Base-by-base conservation (phyloP, 805 yeast species). In the Hanseniaspora hatyaiensis region DNA sequence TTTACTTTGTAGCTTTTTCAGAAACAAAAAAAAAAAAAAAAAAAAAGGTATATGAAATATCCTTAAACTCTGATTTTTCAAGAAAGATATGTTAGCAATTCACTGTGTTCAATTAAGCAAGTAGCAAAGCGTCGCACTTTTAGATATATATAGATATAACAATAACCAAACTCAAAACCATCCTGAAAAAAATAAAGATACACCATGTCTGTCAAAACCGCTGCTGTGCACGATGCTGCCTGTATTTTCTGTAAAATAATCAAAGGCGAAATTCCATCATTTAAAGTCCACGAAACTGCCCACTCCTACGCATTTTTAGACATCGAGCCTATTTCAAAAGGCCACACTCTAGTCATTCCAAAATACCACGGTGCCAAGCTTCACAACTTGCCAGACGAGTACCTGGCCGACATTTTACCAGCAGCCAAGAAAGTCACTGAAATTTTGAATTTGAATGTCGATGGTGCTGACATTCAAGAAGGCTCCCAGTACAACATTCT, bases 201-300 rank as follows among this genome's bases (percentile, higher is more conserved):
- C 16, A 43, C 8, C 20, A 57, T 57, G 61, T 53, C 60, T 16
- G 28, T 37, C 16, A 36, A 18, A 28, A 47, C 55, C 15, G 20
- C 54, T 31, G 49, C 42, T 34, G 41, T 55, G 22, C 63, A 60
- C 32, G 72, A 73, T 51, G 81, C 84, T 20, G 64, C 78, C 30
- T 89, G 97, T 67, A 78, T 89, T 57, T 89, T 89, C 61, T 89
- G 97, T 71, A 86, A 88, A 59, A 89, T 89, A 65, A 79, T 89
- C 68, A 86, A 86, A 61, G 87, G 96, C 49, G 96, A 92, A 57
- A 92, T 89, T 59, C 98, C 98, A 29, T 83, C 94, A 1, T 77
- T 85, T 70, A 92, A 89, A 64, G 67, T 89, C 52, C 72, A 82
- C 58, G 98, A 89, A 65, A 85, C 96, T n/a, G 71, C 80, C 51